Percentiles rank a stretch among this genome's conserved stretches.
Evolutionary conservation across 2,329 filamentous ascomycete genomes (phyloP).

Genomic region (Nannizzia gypsea): DNA sequence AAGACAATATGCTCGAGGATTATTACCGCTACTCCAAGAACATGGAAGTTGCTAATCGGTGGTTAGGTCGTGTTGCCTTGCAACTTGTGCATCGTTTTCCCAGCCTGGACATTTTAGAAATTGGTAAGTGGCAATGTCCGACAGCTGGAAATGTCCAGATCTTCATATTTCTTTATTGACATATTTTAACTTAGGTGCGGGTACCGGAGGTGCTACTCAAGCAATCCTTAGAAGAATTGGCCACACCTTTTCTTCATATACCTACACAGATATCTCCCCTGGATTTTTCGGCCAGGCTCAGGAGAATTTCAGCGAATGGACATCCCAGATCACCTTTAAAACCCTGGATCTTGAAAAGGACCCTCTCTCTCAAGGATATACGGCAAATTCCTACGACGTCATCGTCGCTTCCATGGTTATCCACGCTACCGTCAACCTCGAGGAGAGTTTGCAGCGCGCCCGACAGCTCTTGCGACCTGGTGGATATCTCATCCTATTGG

Average conservation of each 20-base stretch:
- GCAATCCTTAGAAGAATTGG: conserved; percentile 25
- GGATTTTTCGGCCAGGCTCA: conserved; percentile 32
- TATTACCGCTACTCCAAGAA: conserved; percentile 10
- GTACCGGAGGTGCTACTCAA: conserved; percentile 34
- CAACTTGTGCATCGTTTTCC: conserved; percentile 33
- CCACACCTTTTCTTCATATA: conserved; percentile 29
- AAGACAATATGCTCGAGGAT: conserved; percentile 6
- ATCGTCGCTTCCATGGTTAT: conserved; percentile 32
- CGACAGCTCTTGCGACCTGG: conserved; percentile 35
- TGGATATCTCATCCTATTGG: conserved; percentile 37
- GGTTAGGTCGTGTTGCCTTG: conserved; percentile 21
- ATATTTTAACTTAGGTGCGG: too few species aligned
- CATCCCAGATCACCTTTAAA: conserved; percentile 24
- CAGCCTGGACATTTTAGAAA: conserved; percentile 34
- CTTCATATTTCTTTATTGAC: too few species aligned
- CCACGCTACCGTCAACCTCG: conserved; percentile 24
- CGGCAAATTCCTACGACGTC: conserved; percentile 25
- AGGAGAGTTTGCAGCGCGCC: conserved; percentile 23
- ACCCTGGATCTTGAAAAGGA: conserved; percentile 15
- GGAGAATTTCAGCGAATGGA: conserved; percentile 20
- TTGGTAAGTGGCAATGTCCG: too few species aligned
- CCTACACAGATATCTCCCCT: conserved; percentile 36
- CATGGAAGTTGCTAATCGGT: conserved; percentile 12
- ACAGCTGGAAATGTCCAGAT: too few species aligned
- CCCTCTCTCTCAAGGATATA: conserved; percentile 11